Conservation (phyloP, 352 stramenopile species). For the Peronospora belbahrii region DNA sequence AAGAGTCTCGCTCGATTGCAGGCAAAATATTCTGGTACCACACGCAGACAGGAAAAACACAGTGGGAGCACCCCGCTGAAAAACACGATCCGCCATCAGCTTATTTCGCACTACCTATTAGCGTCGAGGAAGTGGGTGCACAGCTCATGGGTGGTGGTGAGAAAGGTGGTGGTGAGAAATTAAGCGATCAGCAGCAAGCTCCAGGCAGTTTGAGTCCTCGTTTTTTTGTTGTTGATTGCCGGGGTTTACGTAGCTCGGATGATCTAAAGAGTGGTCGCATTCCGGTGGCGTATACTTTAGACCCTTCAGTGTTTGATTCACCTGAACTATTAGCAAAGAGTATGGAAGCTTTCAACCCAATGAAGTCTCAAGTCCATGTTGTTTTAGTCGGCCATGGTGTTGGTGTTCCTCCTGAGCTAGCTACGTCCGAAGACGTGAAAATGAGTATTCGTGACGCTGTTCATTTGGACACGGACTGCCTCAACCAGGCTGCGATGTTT, state of each 20-base stretch:
- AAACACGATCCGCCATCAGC: conserved; percentile 46
- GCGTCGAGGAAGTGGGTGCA: conserved; percentile 53
- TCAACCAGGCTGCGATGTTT: conserved; percentile 72
- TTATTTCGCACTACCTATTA: conserved; percentile 60
- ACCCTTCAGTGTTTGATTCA: conserved; percentile 73
- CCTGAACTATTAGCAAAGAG: conserved; percentile 68
- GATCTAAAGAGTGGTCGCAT: conserved; percentile 76
- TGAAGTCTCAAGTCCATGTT: conserved; percentile 69
- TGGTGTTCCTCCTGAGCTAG: conserved; percentile 48
- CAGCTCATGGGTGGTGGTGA: conserved; percentile 59
- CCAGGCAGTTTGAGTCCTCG: conserved; percentile 17
- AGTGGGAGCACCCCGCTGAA: conserved; percentile 74
- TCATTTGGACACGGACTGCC: conserved; percentile 48
- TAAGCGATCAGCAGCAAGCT: conserved; percentile 19
- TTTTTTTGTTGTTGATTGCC: conserved; percentile 78
- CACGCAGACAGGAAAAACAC: conserved; percentile 57
- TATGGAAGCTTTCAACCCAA: conserved; percentile 57
- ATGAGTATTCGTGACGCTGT: conserved; percentile 71
- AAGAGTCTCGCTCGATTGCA: conserved; percentile 60
- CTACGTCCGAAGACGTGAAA: conserved; percentile 57
- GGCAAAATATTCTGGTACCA: conserved; percentile 81
- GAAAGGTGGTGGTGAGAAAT: conserved; percentile 43
- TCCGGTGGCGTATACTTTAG: conserved; percentile 63
- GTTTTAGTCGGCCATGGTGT: conserved; percentile 71
- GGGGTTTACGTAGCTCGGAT: conserved; percentile 61